These are phyloP conservation scores for Geotrichum carabidarum DNA, from an alignment of 1,139 yeast genomes.

Conservation along the genomic window DNA sequence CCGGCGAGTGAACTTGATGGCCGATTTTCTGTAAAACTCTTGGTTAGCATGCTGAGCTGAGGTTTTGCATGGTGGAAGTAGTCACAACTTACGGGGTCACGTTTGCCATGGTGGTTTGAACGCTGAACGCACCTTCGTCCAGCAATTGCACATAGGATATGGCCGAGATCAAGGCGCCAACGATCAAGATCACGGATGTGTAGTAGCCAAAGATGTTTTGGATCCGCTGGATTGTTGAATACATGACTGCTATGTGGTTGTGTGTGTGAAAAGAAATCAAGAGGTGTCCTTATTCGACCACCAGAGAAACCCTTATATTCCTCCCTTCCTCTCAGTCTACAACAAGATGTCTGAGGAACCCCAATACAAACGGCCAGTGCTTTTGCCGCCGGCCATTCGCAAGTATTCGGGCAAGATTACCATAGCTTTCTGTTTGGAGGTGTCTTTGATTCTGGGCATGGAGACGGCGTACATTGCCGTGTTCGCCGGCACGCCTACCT, in stretches of 20 bases:
- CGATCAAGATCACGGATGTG: conserved; percentile 31
- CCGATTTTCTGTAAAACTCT: conserved; percentile 19
- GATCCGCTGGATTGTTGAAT: conserved; percentile 22
- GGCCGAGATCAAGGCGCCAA: conserved; percentile 30
- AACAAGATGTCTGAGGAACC: conserved; percentile 31
- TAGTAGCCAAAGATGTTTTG: conserved; percentile 33
- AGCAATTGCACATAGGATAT: conserved; percentile 32
- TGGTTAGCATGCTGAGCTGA: neutral
- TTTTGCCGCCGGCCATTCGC: conserved; percentile 22
- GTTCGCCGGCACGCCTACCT: conserved; percentile 47
- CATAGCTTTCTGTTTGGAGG: conserved; percentile 47
- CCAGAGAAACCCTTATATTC: neutral
- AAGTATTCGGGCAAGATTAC: conserved; percentile 44
- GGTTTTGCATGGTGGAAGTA: conserved; percentile 2
- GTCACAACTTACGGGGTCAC: conserved; percentile 28
- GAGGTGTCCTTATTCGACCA: neutral
- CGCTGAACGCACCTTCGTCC: conserved; percentile 28
- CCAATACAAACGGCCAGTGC: conserved; percentile 31
- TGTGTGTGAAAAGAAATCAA: neutral
- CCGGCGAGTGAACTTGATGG: conserved; percentile 56
- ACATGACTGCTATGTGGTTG: conserved; percentile 10
- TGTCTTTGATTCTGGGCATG: conserved; percentile 53
- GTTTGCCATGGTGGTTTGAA: conserved; percentile 25
- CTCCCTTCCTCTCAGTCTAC: neutral
- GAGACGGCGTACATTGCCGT: conserved; percentile 67